Evolutionary conservation across 306 rosid species (phyloP).

Genomic region (Cyclanthera cordifolia): DNA sequence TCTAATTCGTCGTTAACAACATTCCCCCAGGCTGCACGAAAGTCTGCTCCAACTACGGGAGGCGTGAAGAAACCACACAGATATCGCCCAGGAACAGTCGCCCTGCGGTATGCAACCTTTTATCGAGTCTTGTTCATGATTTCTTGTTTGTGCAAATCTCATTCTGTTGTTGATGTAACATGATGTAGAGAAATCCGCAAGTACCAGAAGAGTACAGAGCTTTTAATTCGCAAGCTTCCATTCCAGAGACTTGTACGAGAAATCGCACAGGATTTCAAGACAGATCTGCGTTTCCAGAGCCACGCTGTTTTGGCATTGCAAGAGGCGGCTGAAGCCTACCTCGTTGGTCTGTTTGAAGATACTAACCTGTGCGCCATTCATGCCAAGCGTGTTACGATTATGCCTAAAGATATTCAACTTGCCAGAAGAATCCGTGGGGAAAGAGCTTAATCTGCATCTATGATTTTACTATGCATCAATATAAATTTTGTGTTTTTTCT

Average conservation of each 20-base stretch:
- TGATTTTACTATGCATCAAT: not conserved
- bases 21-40: conserved; percentile 34
- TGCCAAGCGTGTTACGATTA: conserved; percentile 10
- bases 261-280: conserved; percentile 26
- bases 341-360: conserved; percentile 35
- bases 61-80: conserved; percentile 49
- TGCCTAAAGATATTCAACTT: conserved; percentile 21
- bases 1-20: not conserved
- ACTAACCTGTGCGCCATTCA: conserved; percentile 35
- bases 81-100: conserved; percentile 33
- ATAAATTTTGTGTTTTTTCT: not conserved
- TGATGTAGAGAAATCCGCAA: conserved; percentile 25
- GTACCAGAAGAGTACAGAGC: conserved; percentile 33
- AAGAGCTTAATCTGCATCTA: not conserved
- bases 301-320: conserved; percentile 33
- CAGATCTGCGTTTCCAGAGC: conserved; percentile 35
- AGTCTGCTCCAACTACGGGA: conserved; percentile 38
- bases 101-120: conserved; percentile 1
- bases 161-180: not conserved
- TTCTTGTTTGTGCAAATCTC: not conserved
- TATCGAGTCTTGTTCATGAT: too few relatives aligned
- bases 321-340: conserved; percentile 41
- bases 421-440: conserved; percentile 26
- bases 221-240: conserved; percentile 30
- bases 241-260: conserved; percentile 13